Conservation (phyloP, 1,284 basidiomycete species). For the Hortiboletus rubellus region DNA sequence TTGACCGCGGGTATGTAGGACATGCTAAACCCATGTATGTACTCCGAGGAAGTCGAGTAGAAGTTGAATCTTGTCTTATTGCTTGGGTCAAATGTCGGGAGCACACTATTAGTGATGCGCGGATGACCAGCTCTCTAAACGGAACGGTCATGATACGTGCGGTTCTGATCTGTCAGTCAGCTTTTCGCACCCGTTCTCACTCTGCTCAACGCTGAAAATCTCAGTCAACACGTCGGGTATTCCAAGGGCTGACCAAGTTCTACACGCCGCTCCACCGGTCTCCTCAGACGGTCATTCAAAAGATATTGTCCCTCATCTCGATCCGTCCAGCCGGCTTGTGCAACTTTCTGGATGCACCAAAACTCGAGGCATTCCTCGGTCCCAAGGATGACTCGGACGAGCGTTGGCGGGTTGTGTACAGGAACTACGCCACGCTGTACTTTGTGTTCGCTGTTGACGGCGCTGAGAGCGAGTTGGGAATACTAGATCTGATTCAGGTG, state of each 20-base stretch:
- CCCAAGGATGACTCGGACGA: slow-evolving; percentile 56
- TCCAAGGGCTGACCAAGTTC: slow-evolving; percentile 93
- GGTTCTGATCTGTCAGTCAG: slow-evolving; percentile 65
- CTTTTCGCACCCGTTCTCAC: slow-evolving; percentile 45
- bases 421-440: slow-evolving; percentile 93
- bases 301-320: slow-evolving; percentile 84
- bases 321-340: slow-evolving; percentile 78
- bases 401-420: slow-evolving; percentile 74
- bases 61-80: slow-evolving; percentile 7
- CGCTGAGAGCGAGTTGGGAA: slow-evolving; percentile 94
- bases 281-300: slow-evolving; percentile 71
- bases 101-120: neutral
- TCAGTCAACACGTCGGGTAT: slow-evolving; percentile 87
- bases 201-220: slow-evolving; percentile 18
- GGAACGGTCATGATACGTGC: slow-evolving; percentile 78
- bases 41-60: neutral
- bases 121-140: neutral
- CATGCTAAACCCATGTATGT: no score
- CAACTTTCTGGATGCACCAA: slow-evolving; percentile 91
- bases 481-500: slow-evolving; percentile 96
- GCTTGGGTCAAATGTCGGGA: neutral
- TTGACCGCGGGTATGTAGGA: neutral
- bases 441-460: slow-evolving; percentile 97
- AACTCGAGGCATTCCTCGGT: slow-evolving; percentile 74
- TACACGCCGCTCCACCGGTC: slow-evolving; percentile 85